phyloP scores from a whole-genome alignment of 2,329 filamentous ascomycete genomes.

The Colletotrichum sp. region DNA sequence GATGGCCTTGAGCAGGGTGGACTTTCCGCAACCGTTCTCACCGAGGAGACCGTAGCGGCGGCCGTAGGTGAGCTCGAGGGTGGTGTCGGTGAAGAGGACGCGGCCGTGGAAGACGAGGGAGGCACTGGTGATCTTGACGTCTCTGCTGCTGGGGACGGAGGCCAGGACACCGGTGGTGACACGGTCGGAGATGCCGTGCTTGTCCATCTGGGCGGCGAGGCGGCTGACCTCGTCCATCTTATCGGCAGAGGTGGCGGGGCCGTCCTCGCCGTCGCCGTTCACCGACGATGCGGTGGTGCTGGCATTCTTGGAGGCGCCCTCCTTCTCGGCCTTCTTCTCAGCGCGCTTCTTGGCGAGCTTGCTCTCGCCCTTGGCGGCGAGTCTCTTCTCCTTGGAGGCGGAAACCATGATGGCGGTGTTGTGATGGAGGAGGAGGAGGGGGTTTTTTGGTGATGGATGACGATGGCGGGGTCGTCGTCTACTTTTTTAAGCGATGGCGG shows the following conservation, averaged over 20 bases:
- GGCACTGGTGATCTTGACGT: slow-evolving; percentile 95
- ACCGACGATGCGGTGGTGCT: slow-evolving; percentile 63
- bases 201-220: slow-evolving; percentile 91
- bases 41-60: slow-evolving; percentile 94
- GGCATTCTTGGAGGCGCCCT: slow-evolving; percentile 65
- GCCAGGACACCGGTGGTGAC: slow-evolving; percentile 97
- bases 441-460: neutral
- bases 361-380: slow-evolving; percentile 75
- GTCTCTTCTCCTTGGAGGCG: slow-evolving; percentile 74
- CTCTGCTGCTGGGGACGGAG: slow-evolving; percentile 83
- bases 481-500: slow-evolving; percentile 21
- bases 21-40: slow-evolving; percentile 99
- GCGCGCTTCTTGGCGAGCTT: slow-evolving; percentile 46
- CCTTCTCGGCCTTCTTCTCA: slow-evolving; percentile 58
- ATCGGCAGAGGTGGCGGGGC: slow-evolving; percentile 72
- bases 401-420: slow-evolving; percentile 58
- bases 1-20: slow-evolving; percentile 95
- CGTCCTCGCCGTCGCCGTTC: slow-evolving; percentile 75
- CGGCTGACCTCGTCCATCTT: slow-evolving; percentile 85
- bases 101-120: slow-evolving; percentile 97
- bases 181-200: slow-evolving; percentile 93
- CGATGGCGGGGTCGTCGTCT: slow-evolving; percentile 15
- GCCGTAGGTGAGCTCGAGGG: slow-evolving; percentile 89
- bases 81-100: slow-evolving; percentile 93
- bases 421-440: slow-evolving; percentile 1